Conservation (phyloP, 306 rosid species). For the Dalbergia oliveri region DNA sequence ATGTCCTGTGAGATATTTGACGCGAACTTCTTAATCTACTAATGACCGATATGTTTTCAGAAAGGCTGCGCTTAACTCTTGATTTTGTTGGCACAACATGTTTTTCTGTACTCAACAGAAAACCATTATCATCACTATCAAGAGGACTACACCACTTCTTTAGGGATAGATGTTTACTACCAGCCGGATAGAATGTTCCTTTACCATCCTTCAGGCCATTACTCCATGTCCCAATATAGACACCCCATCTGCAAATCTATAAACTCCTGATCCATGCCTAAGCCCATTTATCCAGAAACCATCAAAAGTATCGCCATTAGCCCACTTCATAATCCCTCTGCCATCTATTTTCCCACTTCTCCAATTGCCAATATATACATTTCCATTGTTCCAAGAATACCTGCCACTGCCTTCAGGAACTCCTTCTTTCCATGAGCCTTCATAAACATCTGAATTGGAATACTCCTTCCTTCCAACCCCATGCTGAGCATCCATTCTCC, state of each 20-base stretch:
- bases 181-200: conserved; percentile 79
- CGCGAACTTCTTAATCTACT: conserved; percentile 54
- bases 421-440: conserved; percentile 93
- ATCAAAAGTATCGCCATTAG: conserved; percentile 71
- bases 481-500: conserved; percentile 84
- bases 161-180: conserved; percentile 63
- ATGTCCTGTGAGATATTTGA: conserved; percentile 57
- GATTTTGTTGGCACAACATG: conserved; percentile 42
- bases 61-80: conserved; percentile 66
- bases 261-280: conserved; percentile 79
- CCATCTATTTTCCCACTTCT: conserved; percentile 77
- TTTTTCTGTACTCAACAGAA: conserved; percentile 51
- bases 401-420: conserved; percentile 77
- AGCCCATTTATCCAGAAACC: conserved; percentile 84
- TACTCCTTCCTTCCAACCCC: conserved; percentile 76
- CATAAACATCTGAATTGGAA: conserved; percentile 72
- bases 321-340: conserved; percentile 84
- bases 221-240: conserved; percentile 85
- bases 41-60: conserved; percentile 54
- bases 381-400: conserved; percentile 78
- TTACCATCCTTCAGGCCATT: conserved; percentile 84
- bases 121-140: conserved; percentile 43
- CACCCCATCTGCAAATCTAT: conserved; percentile 76
- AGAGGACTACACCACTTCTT: conserved; percentile 59
- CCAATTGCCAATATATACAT: conserved; percentile 78